phyloP scores from a whole-genome alignment of 345 rosid genomes.

The Populus deltoides region DNA sequence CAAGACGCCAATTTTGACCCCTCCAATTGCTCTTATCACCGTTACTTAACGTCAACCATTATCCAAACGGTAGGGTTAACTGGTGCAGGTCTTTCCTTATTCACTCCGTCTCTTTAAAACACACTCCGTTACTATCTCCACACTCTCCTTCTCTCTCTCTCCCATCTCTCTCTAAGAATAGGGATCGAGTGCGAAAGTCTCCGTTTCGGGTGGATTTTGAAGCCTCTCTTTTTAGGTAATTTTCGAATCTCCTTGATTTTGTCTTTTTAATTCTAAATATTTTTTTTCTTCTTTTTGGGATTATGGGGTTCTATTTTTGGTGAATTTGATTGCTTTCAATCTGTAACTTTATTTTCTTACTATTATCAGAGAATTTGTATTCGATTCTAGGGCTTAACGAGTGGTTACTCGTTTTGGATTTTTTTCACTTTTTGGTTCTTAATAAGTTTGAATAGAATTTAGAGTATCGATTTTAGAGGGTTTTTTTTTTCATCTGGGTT shows the following conservation, averaged over 20 bases:
- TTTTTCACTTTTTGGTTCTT: background rate
- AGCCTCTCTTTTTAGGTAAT: constrained; percentile 40
- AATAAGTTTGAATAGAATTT: background rate
- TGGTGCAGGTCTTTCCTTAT: constrained; percentile 14
- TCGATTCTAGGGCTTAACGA: constrained; percentile 26
- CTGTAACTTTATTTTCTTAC: constrained; percentile 17
- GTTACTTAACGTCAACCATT: constrained; percentile 42
- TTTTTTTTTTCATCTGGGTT: background rate
- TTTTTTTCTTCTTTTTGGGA: constrained; percentile 1
- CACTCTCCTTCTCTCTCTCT: constrained; percentile 16
- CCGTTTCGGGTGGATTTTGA: constrained; percentile 35
- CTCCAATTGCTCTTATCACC: constrained; percentile 6
- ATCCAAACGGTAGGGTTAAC: constrained; percentile 23
- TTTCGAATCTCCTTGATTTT: constrained; percentile 11
- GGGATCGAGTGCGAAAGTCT: constrained; percentile 36
- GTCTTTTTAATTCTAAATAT: background rate
- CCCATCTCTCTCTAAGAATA: constrained; percentile 18
- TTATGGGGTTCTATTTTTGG: constrained; percentile 9
- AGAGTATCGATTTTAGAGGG: background rate
- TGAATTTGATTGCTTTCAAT: constrained; percentile 31
- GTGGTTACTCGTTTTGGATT: constrained; percentile 1
- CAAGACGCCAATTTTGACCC: constrained; percentile 42
- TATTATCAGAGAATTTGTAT: background rate
- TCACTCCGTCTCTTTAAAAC: constrained; percentile 41
- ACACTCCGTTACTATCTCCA: constrained; percentile 22